A percentile compares a stretch with the other conserved stretches of the same genome.
Evolutionary conservation across 495 filamentous ascomycete species (phyloP).

Genomic region (Sordaria brevicollis): DNA sequence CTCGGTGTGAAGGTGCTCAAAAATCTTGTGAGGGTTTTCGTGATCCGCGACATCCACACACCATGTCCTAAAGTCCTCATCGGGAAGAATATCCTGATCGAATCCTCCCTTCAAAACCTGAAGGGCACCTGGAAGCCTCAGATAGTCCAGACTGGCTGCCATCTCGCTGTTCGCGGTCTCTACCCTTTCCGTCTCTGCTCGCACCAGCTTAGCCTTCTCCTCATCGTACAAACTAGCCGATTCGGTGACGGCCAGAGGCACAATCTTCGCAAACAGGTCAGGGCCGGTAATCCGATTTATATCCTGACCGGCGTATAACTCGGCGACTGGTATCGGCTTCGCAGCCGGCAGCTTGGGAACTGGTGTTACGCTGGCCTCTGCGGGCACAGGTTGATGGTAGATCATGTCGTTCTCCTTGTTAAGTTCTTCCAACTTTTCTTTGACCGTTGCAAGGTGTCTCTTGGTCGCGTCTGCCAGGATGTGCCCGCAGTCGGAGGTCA

Average conservation of each 20-base stretch:
- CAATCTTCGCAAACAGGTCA: constrained; percentile 93
- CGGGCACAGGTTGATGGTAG: constrained; percentile 86
- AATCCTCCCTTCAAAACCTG: constrained; percentile 89
- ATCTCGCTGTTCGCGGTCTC: constrained; percentile 89
- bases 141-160: constrained; percentile 87
- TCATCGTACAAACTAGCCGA: constrained; percentile 96
- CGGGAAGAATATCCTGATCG: constrained; percentile 78
- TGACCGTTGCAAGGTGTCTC: constrained; percentile 67
- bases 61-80: constrained; percentile 87
- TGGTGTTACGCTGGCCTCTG: constrained; percentile 65
- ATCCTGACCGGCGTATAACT: constrained; percentile 93
- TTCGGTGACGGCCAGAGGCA: constrained; percentile 92
- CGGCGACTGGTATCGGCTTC: constrained; percentile 96
- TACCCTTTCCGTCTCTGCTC: constrained; percentile 87
- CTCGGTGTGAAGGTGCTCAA: constrained; percentile 66
- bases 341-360: constrained; percentile 90
- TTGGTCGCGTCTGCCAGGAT: constrained; percentile 71
- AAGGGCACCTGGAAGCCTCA: constrained; percentile 79
- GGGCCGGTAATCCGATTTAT: constrained; percentile 94
- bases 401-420: constrained; percentile 97
- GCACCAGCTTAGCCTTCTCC: constrained; percentile 91
- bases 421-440: constrained; percentile 65
- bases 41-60: constrained; percentile 84
- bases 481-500: constrained; percentile 66
- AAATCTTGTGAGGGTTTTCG: constrained; percentile 57